Base-by-base conservation (phyloP, 1,284 basidiomycete genomes). In the Leccinum holopus region DNA sequence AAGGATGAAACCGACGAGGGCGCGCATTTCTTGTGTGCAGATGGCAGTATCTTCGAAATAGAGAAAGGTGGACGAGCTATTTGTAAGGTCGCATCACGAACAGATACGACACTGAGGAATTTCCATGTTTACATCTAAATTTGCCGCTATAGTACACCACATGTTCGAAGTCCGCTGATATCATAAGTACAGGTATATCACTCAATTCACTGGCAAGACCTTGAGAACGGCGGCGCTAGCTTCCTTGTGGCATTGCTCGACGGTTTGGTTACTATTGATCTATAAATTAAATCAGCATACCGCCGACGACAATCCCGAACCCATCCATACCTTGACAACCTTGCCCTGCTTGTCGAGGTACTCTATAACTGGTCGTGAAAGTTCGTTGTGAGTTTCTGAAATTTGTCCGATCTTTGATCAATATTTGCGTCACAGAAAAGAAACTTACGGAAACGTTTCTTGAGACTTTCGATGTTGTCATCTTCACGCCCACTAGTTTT, bases 401-500 rank as follows among this genome's bases (percentile, higher is more conserved):
- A 18, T 32, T 30, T 25, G 21, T 58, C 63, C 30, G 58, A 39
- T 51, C 61, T 59, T 61, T 49, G 56, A 37, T 33, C 58, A 54
- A 56, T 60, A 21, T 33, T 11, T 3, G 61, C 16, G 21, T n/a
- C 30, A 32, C 28, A n/a, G 14, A 37, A 18, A 58, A 33, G 49
- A 9, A 37, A 82, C 90, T 57, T 74, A 92, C 94, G 81, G 82
- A 99, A 98, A 12, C 97, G 91, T 80, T 99, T 99, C 79, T 87
- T 91, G 80, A 99, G 98, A 74, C 90, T 95, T 78, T 98, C 95
- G 25, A 71, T 69, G 75, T 99, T 99, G 76, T 99, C 97, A 72
- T 99, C 97, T 70, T 94, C 94, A 33, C 97, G 83, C 18, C 97
- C 97, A 63, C 92, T 95, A 0, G 97, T 99, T 82, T 98, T 91